These are phyloP conservation scores for Cytauxzoon felis DNA, from an alignment of 169 alveolate genomes.

Conservation along the genomic window DNA sequence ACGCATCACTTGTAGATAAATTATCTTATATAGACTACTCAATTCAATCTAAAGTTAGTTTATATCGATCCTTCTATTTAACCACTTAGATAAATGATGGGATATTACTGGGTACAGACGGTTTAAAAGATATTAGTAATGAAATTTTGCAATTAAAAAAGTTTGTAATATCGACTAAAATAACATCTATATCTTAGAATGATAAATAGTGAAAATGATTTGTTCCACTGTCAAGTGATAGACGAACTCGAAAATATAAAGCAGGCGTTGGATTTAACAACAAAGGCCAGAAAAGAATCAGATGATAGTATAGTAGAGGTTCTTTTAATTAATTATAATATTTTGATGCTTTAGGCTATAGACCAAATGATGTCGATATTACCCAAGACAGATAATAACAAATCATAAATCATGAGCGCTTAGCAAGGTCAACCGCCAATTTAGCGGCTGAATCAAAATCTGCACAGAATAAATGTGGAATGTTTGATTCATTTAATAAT, in stretches of 20 bases:
- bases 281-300: conserved; percentile 53
- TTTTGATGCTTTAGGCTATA: conserved; percentile 22
- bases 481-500: conserved; percentile 77
- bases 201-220: conserved; percentile 31
- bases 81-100: conserved; percentile 24
- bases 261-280: conserved; percentile 39
- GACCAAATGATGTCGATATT: conserved; percentile 50
- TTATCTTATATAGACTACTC: conserved; percentile 42
- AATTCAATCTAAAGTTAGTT: conserved; percentile 15
- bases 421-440: conserved; percentile 84
- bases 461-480: conserved; percentile 76
- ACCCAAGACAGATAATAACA: conserved; percentile 9
- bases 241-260: conserved; percentile 44
- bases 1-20: conserved; percentile 28
- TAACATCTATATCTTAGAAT: not conserved
- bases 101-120: conserved; percentile 18
- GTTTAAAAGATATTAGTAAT: conserved; percentile 31
- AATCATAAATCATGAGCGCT: not conserved
- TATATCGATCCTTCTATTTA: not conserved
- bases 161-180: conserved; percentile 2
- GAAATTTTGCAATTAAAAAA: conserved; percentile 26
- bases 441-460: conserved; percentile 88
- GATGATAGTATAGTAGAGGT: conserved; percentile 50
- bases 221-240: conserved; percentile 31
- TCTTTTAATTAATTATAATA: not conserved